A percentile compares a stretch with the other conserved stretches of the same genome.
phyloP scores from a whole-genome alignment of 805 yeast species.

The Sporopachydermia quercuum region DNA sequence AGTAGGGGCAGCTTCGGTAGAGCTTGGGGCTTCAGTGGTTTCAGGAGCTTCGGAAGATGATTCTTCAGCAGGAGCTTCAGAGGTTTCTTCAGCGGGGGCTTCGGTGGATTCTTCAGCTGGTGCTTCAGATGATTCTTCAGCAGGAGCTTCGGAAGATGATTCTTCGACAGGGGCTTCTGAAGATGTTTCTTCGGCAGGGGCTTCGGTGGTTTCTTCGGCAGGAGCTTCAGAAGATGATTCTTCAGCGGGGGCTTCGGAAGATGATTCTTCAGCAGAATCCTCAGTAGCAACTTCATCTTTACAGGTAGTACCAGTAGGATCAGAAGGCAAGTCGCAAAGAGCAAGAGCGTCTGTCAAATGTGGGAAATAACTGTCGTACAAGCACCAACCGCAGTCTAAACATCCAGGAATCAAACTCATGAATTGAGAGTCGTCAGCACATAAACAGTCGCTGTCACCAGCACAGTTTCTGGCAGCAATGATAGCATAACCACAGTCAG shows the following conservation, averaged over 20 bases:
- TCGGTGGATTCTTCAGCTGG: not conserved
- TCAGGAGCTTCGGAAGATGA: no score
- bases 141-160: no score
- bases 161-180: no score
- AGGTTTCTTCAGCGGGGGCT: no score
- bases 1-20: conserved; percentile 13
- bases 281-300: conserved; percentile 1
- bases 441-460: conserved; percentile 5
- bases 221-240: not conserved
- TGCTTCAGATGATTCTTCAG: not conserved
- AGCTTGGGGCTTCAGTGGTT: conserved; percentile 7
- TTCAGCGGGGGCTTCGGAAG: not conserved
- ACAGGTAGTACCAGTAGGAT: conserved; percentile 8
- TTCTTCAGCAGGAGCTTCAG: no score
- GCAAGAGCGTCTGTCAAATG: conserved; percentile 4
- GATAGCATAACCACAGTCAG: conserved; percentile 7
- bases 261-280: not conserved
- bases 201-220: not conserved
- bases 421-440: conserved; percentile 4
- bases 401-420: conserved; percentile 4
- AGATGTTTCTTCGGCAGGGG: no score
- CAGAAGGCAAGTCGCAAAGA: conserved; percentile 4
- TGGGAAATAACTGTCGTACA: conserved; percentile 6
- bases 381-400: conserved; percentile 8
- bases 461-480: conserved; percentile 4